Evolutionary conservation across 305 asterid species (phyloP), one percentile per base, ranked within the genome.

Genomic region (Plantago coronopus): DNA sequence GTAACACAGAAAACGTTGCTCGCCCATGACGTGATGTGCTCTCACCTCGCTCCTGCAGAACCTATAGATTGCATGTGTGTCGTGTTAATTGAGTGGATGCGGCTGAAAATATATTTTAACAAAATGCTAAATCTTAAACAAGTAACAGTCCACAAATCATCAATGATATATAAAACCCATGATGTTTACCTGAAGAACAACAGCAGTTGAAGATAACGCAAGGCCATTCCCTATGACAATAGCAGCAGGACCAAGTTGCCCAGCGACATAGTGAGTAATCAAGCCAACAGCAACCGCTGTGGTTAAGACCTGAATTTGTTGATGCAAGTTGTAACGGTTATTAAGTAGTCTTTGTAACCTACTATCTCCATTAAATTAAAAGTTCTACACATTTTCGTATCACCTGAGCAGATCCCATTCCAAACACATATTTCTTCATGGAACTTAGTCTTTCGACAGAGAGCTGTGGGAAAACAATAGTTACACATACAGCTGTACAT

Each of bases 21-120:
- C 99, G 94, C 66, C 99, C 97, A 48, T 94, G 99, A 59, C 97
- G 99, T 64, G 97, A 94, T 67, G 99, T 89, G 84, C 99, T 94
- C 84, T 94, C 99, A 67, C 99, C 97, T 23, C 99, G 89, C 71
- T 94, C 99, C 71, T 94, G 99, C 79, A 94, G 78, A 59, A 94
- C 99, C 99, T 94, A 78, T 79, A 78, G 62, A 69, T 55, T 75
- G 62, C 43, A 68, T n/a, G 21, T 31, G 13, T 13, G 68, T 69
- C 65, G 73, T 60, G 62, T 62, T 64, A 73, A 53, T 57, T 67
- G 75, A 60, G 56, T 46, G 59, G 25, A 44, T 48, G 54, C 48
- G 4, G 54, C 58, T 67, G 42, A 76, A 34, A 66, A 50, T 27
- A 48, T 38, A 48, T 15, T 38, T 15, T 49, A 16, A 13, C 9